A percentile compares a stretch with the other conserved stretches of the same genome.
These are phyloP conservation scores for Rhizopogon vinicolor DNA, from an alignment of 768 basidiomycete species.

Conservation along the genomic window DNA sequence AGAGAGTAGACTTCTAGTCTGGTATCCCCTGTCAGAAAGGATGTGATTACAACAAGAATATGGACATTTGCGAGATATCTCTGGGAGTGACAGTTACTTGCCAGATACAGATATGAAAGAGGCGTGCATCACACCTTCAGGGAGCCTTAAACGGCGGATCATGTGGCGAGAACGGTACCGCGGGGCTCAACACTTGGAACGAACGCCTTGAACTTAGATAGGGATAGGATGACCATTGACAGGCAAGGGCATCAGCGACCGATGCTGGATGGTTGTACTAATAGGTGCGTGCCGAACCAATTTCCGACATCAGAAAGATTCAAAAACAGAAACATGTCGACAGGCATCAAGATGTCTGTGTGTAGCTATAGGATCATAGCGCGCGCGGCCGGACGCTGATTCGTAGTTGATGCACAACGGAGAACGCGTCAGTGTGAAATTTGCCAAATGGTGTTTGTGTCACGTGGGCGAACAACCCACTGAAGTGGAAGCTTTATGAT, in stretches of 20 bases:
- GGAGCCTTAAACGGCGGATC: not conserved
- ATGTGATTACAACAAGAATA: not conserved
- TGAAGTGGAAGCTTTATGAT: not conserved
- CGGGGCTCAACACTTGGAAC: not conserved
- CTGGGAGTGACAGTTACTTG: not conserved
- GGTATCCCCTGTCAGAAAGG: not conserved
- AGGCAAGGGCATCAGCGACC: too few species aligned
- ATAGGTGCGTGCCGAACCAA: not conserved
- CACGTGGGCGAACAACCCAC: not conserved
- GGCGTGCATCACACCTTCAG: not conserved
- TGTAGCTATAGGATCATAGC: not conserved
- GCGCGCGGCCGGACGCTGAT: not conserved
- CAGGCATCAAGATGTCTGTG: not conserved
- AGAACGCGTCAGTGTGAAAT: not conserved
- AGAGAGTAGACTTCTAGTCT: not conserved
- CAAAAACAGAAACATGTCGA: not conserved
- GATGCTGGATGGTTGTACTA: not conserved
- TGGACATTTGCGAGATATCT: not conserved
- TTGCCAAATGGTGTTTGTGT: not conserved
- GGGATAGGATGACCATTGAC: not conserved
- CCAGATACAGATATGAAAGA: not conserved
- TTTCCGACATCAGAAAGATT: not conserved
- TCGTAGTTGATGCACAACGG: not conserved
- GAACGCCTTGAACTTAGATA: not conserved
- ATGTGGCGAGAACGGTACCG: not conserved